Base-by-base conservation (phyloP, 768 basidiomycete genomes). In the Termitomyces sp. region DNA sequence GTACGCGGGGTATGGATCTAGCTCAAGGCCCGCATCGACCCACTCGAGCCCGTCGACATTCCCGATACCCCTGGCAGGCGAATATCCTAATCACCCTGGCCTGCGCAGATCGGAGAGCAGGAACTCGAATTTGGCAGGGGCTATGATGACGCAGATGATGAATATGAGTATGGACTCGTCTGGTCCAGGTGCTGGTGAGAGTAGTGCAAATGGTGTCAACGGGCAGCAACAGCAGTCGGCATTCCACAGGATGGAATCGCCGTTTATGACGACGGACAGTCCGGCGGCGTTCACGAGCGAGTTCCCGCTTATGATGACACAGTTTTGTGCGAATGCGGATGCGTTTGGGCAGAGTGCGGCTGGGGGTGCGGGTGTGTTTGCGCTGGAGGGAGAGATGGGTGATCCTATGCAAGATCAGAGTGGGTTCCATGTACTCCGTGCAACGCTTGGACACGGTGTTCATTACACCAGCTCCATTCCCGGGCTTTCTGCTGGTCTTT, bases 1-100 rank as follows among this genome's bases (percentile, higher is more conserved):
- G 22, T 86, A 86, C 52, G 81, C 78, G 12, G 64, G 67, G 53
- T 79, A 78, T 52, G 68, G 69, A 39, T 66, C 69, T 4, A 70
- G 71, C 26, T 74, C 77, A 18, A 63, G 78, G 22, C 64, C 73
- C 5, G 71, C 73, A 22, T 80, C 77, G 52, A 72, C 78, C 3
- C 76, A 78, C 52, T 79, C 77, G 44, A 81, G 81, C 57, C 79
- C 80, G 18, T 75, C 74, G 60, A 71, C 74, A 49, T 76, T 74
- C 61, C 64, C 72, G 24, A 62, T 79, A 8, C 74, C 76, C 3
- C 69, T 80, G 40, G 70, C 68, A 27, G 68, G 56, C 0, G 77
- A 70, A n/a, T 71, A 73, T 64, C 54, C 45, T 14, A n/a, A 18
- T 10, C 69, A 71, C 14, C 60, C 58, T 9, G 46, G 59, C 30